Conservation (phyloP, 2,329 filamentous ascomycete genomes). For the Trichoderma atrobrunneum region DNA sequence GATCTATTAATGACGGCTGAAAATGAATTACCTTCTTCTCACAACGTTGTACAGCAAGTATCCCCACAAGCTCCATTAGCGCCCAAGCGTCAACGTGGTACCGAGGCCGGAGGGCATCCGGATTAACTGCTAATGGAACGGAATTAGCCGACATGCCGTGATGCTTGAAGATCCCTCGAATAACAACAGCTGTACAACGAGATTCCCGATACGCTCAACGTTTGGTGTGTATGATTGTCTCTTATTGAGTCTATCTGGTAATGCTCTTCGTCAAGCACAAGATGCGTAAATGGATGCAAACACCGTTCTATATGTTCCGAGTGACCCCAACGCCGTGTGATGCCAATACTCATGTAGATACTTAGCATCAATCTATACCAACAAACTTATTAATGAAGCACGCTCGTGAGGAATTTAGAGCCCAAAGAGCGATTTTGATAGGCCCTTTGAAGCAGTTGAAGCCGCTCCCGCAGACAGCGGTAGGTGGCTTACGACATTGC, state of each 20-base stretch:
- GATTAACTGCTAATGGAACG: background rate
- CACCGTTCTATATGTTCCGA: background rate
- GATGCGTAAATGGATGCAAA: background rate
- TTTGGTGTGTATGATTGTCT: background rate
- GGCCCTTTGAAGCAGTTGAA: background rate
- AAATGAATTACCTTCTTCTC: no score
- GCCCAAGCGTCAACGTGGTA: background rate
- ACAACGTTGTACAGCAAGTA: background rate
- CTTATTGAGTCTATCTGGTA: background rate
- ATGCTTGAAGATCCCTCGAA: no score
- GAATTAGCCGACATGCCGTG: background rate
- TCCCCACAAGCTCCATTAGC: background rate
- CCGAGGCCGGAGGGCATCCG: background rate
- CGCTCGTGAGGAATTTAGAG: background rate
- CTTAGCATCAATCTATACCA: no score
- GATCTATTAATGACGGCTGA: background rate
- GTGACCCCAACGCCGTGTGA: background rate
- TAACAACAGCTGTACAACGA: background rate
- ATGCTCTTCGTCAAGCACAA: background rate
- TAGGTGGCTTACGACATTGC: constrained; percentile 62
- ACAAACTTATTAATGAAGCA: background rate
- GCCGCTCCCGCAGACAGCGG: constrained; percentile 30
- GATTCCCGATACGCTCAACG: background rate
- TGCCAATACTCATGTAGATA: background rate
- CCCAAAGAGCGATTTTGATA: constrained; percentile 20